Evolutionary conservation across 768 basidiomycete species (phyloP).

Genomic region (Coprinellus micaceus): DNA sequence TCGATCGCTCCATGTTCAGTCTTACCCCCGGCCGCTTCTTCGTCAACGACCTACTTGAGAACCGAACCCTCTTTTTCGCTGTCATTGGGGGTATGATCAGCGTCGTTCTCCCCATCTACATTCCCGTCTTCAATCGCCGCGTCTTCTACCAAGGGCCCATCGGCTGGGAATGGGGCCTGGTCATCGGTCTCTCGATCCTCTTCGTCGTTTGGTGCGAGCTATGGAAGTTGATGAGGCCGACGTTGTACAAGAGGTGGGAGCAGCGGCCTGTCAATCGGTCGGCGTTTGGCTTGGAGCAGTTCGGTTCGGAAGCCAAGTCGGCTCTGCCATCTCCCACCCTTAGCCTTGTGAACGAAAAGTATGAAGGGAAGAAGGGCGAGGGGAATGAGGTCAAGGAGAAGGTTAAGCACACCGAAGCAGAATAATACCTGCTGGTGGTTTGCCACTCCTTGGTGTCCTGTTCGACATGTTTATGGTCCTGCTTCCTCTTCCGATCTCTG

Average conservation of each 20-base stretch:
- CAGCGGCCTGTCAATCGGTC: slow-evolving; percentile 5
- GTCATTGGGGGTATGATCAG: slow-evolving; percentile 33
- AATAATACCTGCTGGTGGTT: too few relatives aligned
- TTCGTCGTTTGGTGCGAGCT: slow-evolving; percentile 37
- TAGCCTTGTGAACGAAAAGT: too few relatives aligned
- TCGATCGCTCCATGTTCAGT: slow-evolving; percentile 36
- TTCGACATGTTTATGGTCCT: too few relatives aligned
- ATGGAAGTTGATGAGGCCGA: slow-evolving; percentile 33
- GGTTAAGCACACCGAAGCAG: too few relatives aligned
- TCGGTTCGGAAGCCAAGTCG: too few relatives aligned
- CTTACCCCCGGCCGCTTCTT: slow-evolving; percentile 33
- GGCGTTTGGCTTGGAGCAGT: too few relatives aligned
- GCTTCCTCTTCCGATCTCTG: too few relatives aligned
- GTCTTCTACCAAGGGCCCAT: slow-evolving; percentile 38
- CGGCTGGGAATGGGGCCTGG: slow-evolving; percentile 38
- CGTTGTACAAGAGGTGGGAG: slow-evolving; percentile 27
- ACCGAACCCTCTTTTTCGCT: slow-evolving; percentile 33
- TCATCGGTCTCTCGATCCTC: slow-evolving; percentile 31
- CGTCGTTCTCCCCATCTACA: slow-evolving; percentile 36
- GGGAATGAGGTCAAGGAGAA: too few relatives aligned
- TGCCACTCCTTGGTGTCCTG: too few relatives aligned
- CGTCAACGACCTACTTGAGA: slow-evolving; percentile 32
- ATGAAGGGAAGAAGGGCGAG: too few relatives aligned
- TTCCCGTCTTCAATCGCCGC: slow-evolving; percentile 32
- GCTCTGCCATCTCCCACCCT: too few relatives aligned